Conservation (phyloP, 306 rosid genomes). For the Lathyrus aphaca region DNA sequence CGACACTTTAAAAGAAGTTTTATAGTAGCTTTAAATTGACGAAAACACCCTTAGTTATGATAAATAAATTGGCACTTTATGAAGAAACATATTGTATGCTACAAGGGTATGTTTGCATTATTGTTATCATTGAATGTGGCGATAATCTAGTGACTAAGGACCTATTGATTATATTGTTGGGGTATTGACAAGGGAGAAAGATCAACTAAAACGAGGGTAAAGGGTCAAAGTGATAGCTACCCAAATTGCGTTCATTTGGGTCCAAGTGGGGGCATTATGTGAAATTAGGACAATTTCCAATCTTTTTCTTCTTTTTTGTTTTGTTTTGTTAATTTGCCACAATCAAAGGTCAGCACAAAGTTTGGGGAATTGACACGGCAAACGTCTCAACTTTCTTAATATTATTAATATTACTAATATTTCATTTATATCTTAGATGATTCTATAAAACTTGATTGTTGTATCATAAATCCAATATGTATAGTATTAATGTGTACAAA, state of each 20-base stretch:
- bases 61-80: not conserved
- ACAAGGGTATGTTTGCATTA: conserved; percentile 9
- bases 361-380: conserved; percentile 28
- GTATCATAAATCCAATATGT: too few species aligned
- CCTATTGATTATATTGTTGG: conserved; percentile 29
- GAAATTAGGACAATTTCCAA: conserved; percentile 39
- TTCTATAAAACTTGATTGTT: too few species aligned
- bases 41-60: not conserved
- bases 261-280: conserved; percentile 41
- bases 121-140: conserved; percentile 32
- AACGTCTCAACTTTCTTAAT: not conserved
- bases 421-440: too few species aligned
- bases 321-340: not conserved
- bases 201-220: conserved; percentile 20
- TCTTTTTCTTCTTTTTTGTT: not conserved
- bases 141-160: conserved; percentile 29
- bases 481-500: too few species aligned
- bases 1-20: not conserved
- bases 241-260: conserved; percentile 4
- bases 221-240: conserved; percentile 17
- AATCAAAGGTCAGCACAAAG: conserved; percentile 33
- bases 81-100: not conserved
- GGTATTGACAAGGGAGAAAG: conserved; percentile 28
- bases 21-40: not conserved
- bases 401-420: too few species aligned